Base-by-base conservation (phyloP, 2,329 filamentous ascomycete genomes). In the Arthroderma uncinatum region DNA sequence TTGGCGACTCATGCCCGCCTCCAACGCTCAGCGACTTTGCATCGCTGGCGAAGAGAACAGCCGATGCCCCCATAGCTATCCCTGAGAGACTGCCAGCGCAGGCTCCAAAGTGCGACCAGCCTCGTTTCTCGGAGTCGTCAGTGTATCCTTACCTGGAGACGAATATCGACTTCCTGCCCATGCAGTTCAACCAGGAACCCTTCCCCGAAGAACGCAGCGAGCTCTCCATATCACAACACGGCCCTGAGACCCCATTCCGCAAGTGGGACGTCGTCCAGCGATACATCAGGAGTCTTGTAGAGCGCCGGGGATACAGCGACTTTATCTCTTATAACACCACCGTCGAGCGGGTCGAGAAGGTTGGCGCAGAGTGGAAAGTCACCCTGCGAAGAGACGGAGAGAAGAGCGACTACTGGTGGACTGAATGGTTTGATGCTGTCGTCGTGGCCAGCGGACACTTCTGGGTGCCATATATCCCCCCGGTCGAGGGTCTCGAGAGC, bases 401-500 rank as follows among this genome's bases (percentile, higher is more conserved):
- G 23, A 61, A 57, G 12, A 55, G 55, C 47, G 79, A 85, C 62
- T 77, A 78, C 59, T 85, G 83, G 82, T 84, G 82, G 82, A 70
- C 69, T 0, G 83, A 86, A 64, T 68, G 59, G 66, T 95, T 85
- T 65, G 87, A 92, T 68, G 87, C 87, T 2, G 78, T 91, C 2
- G 80, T 90, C 2, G 79, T 89, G 10, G 85, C 86, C 7, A 86
- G 81, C 54, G 87, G 87, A 0, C 87, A 91, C 68, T 91, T 87
- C 67, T 79, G 79, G 2, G 79, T 84, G 1, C 83, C 85, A 0
- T 84, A 79, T 66, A 75, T 90, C 36, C 88, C 87, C 0, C 69
- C 78, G 7, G 79, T 87, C 54, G 68, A 74, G 21, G 82, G 82
- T 7, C 78, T 90, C 5, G 63, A 69, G 21, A 75, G 73, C 1